phyloP scores from a whole-genome alignment of 1,139 yeast species.

The Citeromyces siamensis region DNA sequence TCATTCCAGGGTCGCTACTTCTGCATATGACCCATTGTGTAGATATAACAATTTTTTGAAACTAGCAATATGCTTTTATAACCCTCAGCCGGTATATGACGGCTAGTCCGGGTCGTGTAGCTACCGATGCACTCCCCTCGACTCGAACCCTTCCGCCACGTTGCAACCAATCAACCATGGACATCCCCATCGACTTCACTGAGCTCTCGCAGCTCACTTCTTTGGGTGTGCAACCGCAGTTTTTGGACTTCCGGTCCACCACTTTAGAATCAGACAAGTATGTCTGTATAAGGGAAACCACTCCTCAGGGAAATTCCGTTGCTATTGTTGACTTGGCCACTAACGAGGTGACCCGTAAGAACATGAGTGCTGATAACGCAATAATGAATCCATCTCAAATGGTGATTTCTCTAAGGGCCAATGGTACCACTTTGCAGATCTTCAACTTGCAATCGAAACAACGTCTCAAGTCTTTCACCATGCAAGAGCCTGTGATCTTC shows the following conservation, averaged over 20 bases:
- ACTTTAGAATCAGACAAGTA: slow-evolving; percentile 89
- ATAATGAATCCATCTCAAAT: slow-evolving; percentile 88
- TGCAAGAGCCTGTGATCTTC: slow-evolving; percentile 82
- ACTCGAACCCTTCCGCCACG: slow-evolving; percentile 1
- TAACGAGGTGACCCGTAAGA: slow-evolving; percentile 69
- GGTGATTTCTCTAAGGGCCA: slow-evolving; percentile 89
- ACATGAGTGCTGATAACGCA: slow-evolving; percentile 96
- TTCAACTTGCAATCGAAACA: slow-evolving; percentile 84
- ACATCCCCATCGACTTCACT: slow-evolving; percentile 92
- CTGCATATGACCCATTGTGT: too few relatives aligned
- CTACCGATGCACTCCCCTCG: too few relatives aligned
- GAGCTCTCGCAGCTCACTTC: slow-evolving; percentile 83
- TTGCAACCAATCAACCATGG: slow-evolving; percentile 23
- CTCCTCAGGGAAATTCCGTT: slow-evolving; percentile 71
- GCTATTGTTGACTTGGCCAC: slow-evolving; percentile 84
- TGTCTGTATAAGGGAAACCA: slow-evolving; percentile 77
- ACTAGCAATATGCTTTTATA: too few relatives aligned
- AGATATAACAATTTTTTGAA: too few relatives aligned
- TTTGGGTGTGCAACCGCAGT: slow-evolving; percentile 71
- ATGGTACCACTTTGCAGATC: slow-evolving; percentile 90
- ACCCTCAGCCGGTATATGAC: too few relatives aligned
- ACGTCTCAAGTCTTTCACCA: slow-evolving; percentile 77
- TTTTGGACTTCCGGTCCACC: slow-evolving; percentile 87
- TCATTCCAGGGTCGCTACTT: too few relatives aligned
- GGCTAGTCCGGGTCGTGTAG: too few relatives aligned